phyloP scores from a whole-genome alignment of 208 protist species.

The Trypanosoma brucei region DNA sequence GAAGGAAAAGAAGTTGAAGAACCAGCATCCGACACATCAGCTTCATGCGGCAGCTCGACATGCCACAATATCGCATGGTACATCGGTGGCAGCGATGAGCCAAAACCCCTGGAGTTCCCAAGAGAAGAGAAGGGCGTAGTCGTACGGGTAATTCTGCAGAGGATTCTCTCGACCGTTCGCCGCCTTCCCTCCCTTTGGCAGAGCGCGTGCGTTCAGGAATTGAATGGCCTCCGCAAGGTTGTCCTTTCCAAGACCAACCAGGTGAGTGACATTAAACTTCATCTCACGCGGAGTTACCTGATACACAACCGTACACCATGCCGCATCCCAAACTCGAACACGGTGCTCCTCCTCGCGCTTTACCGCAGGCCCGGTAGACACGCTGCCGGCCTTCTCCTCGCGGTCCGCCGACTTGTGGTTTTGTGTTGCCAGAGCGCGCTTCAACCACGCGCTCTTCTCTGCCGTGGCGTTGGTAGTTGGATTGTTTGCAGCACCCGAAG shows the following conservation, averaged over 20 bases:
- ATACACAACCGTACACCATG: constrained; percentile 83
- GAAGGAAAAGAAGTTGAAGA: neutral
- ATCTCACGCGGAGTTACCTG: constrained; percentile 84
- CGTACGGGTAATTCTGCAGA: constrained; percentile 71
- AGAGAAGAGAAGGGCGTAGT: constrained; percentile 85
- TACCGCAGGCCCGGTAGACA: constrained; percentile 9
- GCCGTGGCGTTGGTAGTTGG: neutral
- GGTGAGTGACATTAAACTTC: constrained; percentile 79
- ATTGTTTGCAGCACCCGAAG: neutral
- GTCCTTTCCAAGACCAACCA: constrained; percentile 67
- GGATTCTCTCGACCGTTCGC: constrained; percentile 60
- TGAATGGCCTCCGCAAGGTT: constrained; percentile 73
- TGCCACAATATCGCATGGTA: constrained; percentile 87
- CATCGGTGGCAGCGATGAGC: constrained; percentile 82
- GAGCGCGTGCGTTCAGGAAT: constrained; percentile 47
- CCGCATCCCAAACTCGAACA: constrained; percentile 69
- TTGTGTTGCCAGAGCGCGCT: neutral
- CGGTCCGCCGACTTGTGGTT: neutral
- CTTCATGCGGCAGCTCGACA: constrained; percentile 38
- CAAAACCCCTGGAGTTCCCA: constrained; percentile 82
- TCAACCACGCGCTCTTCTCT: constrained; percentile 14
- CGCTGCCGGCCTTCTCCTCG: neutral
- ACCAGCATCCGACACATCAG: neutral
- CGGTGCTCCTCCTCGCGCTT: constrained; percentile 39
- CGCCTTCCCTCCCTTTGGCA: constrained; percentile 19